Base-by-base conservation (phyloP, 2,329 filamentous ascomycete genomes). In the Ophiosphaerella korrae region DNA sequence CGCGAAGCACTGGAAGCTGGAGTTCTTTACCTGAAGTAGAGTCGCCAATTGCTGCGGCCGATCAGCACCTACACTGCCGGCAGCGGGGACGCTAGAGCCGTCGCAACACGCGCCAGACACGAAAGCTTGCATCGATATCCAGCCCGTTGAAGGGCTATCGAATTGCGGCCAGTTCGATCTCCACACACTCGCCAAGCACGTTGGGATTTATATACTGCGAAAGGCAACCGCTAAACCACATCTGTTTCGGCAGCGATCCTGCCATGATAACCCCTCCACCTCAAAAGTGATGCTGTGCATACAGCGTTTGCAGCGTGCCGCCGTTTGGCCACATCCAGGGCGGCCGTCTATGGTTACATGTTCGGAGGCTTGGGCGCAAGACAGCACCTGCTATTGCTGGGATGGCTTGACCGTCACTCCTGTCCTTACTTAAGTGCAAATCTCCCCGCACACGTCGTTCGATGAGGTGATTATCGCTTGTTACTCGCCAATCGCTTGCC, bases 181-280 rank as follows among this genome's bases (percentile, higher is more conserved):
- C 23, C 40, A 39, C 29, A 31, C 50, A 38, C 47, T 39, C 55
- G 63, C 59, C 62, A 60, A 62, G 58, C 35, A 32, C 26, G 41
- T 48, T 60, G 60, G 67, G 68, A 69, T 55, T 67, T 55, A 36
- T 42, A 70, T 72, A 72, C 70, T 58, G 21, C 42, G 50, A 63
- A 63, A 37, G 68, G 68, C 55, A 64, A 62, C 43, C 55, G 55
- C 59, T 66, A 68, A 57, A 24, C 64, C 60, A 46, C 31, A 64
- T 46, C 23, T 48, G 57, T 57, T 44, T 51, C 51, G 42, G 52
- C 50, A 51, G 60, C 52, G 50, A 62, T 60, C 53, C 41, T 59
- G 51, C 36, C 43, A 23, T 48, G 54, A 63, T 57, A 58, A 57
- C 60, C 57, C 60, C 58, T 58, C 57, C 57, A 57, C 53, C 45